These are phyloP conservation scores for Benincasa hispida DNA, from an alignment of 306 rosid species.

Conservation along the genomic window DNA sequence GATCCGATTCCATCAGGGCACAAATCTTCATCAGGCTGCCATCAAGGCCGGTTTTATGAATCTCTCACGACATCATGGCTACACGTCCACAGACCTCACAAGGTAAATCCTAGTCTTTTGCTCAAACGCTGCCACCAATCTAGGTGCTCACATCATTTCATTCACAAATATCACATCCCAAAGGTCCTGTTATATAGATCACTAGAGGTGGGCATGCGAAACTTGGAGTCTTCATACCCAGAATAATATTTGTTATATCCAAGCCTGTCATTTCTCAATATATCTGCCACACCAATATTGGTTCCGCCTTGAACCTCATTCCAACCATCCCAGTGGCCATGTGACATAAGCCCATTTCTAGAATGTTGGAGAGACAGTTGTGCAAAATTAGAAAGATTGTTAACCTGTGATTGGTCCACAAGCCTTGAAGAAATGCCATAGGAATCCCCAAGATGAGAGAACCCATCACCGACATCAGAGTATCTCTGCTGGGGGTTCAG, in stretches of 20 bases:
- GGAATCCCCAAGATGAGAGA: constrained; percentile 51
- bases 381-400: constrained; percentile 51
- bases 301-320: constrained; percentile 55
- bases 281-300: constrained; percentile 47
- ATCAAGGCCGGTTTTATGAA: constrained; percentile 23
- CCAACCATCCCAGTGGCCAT: constrained; percentile 86
- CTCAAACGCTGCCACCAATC: constrained; percentile 13
- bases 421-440: constrained; percentile 69
- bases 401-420: constrained; percentile 51
- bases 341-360: constrained; percentile 45
- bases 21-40: constrained; percentile 32
- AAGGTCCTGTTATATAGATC: constrained; percentile 67
- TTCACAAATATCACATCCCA: constrained; percentile 48
- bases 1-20: neutral
- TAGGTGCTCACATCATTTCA: constrained; percentile 12
- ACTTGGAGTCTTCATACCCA: constrained; percentile 74
- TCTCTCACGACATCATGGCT: constrained; percentile 22
- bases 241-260: constrained; percentile 58
- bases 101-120: constrained; percentile 16
- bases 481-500: constrained; percentile 58
- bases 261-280: constrained; percentile 65
- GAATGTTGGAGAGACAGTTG: constrained; percentile 68
- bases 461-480: constrained; percentile 45
- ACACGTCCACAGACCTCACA: constrained; percentile 20
- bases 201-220: constrained; percentile 64